Conservation (phyloP, 495 filamentous ascomycete species). For the Hyaloscypha bicolor region DNA sequence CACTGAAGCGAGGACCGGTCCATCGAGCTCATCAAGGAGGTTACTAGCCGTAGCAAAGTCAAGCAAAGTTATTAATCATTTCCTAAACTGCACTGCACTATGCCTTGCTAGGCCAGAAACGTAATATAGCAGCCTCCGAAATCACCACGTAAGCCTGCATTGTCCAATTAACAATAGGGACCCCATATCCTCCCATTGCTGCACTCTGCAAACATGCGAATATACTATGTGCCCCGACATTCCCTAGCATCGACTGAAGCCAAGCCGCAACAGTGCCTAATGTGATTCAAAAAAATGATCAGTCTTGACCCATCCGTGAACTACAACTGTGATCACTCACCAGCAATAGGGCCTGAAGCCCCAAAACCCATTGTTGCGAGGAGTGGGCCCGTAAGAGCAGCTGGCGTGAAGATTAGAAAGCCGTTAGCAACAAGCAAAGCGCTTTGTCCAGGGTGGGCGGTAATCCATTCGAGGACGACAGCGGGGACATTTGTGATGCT, state of each 20-base stretch:
- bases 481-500: conserved; percentile 22
- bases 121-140: conserved; percentile 16
- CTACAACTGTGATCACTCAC: conserved; percentile 24
- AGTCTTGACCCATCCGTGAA: conserved; percentile 23
- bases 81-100: too few relatives aligned
- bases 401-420: conserved; percentile 25
- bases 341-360: conserved; percentile 26
- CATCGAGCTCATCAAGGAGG: too few relatives aligned
- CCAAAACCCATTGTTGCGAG: conserved; percentile 24
- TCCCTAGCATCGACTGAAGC: conserved; percentile 30
- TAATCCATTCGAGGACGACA: conserved; percentile 19
- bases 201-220: conserved; percentile 40
- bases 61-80: too few relatives aligned
- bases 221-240: conserved; percentile 32
- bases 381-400: conserved; percentile 25
- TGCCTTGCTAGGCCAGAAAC: conserved; percentile 15
- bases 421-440: conserved; percentile 23
- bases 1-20: too few relatives aligned
- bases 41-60: too few relatives aligned
- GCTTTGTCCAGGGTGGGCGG: conserved; percentile 21
- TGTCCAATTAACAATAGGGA: conserved; percentile 27
- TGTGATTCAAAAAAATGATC: conserved; percentile 19
- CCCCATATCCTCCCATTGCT: conserved; percentile 39
- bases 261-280: conserved; percentile 34
- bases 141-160: conserved; percentile 21